Evolutionary conservation across 2,329 filamentous ascomycete species (phyloP), one percentile per base, ranked within the genome.

Genomic region (Fusarium newnesense): DNA sequence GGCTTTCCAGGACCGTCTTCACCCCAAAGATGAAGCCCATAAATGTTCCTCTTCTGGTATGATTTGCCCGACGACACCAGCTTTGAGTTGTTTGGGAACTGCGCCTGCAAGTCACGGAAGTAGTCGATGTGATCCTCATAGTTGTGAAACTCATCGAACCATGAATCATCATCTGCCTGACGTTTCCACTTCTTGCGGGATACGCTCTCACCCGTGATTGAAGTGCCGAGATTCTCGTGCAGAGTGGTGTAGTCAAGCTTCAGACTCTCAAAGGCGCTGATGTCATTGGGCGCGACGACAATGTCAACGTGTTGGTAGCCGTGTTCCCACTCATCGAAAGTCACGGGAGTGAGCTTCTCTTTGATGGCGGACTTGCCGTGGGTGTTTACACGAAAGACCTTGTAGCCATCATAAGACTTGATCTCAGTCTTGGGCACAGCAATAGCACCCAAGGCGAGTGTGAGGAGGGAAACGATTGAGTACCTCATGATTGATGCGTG

Each of bases 11-110:
- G 81, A 2, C 82, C 82, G 16, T 76, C 78, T 4, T 77, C 77
- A 12, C 86, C 87, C 78, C 82, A 88, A 32, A 88, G 79, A 69
- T 88, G 86, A 52, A 88, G 72, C 1, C 90, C 92, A 21, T 88
- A 87, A 54, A 94, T 93, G 62, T 81, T 76, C 34, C 85, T 79
- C 15, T 85, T 85, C 73, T 86, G 78, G 44, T 82, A 82, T 2
- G 85, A 87, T 21, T 78, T 81, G 1, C 87, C 87, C 9, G 83
- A 80, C 4, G 81, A 83, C 10, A 87, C 79, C 10, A 87, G 77
- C 75, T 87, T 82, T 2, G 87, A 85, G 69, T 87, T 86, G 13
- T 78, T 77, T 7, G 85, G 82, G 64, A 86, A 84, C 9, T 79
- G 71, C 13, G 78, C 70, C 21, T 84, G 82, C 15, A 88, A 76